Evolutionary conservation across 805 yeast genomes (phyloP).

Genomic region (Candida arabinofermentans): DNA sequence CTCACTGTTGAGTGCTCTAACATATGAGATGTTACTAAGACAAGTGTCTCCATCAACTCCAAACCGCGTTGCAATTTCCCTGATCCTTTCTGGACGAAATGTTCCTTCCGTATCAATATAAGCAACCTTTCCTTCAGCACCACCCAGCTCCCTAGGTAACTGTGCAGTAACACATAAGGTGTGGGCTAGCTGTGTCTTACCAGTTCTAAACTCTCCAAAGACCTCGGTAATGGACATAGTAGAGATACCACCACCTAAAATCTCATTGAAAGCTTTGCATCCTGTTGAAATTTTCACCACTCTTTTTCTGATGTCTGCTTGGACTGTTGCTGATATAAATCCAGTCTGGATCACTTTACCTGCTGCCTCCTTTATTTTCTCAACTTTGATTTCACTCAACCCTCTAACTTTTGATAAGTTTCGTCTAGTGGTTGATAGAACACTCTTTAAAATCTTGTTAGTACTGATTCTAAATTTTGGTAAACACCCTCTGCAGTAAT

Average conservation of each 20-base stretch:
- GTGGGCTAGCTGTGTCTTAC: conserved; percentile 79
- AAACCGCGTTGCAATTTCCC: conserved; percentile 63
- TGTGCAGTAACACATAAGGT: conserved; percentile 76
- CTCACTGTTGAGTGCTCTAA: conserved; percentile 72
- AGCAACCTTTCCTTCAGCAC: conserved; percentile 78
- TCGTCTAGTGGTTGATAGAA: conserved; percentile 58
- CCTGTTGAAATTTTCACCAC: conserved; percentile 70
- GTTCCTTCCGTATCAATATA: conserved; percentile 82
- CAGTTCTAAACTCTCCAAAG: conserved; percentile 77
- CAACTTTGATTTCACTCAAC: conserved; percentile 72
- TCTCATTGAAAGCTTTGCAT: conserved; percentile 60
- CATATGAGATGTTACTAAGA: conserved; percentile 68
- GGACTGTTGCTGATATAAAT: conserved; percentile 69
- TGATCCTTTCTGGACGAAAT: conserved; percentile 66
- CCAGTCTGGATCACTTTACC: conserved; percentile 62
- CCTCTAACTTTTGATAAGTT: conserved; percentile 65
- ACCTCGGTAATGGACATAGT: conserved; percentile 78
- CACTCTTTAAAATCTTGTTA: conserved; percentile 33
- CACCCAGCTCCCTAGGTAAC: conserved; percentile 66
- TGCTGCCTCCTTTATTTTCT: conserved; percentile 71
- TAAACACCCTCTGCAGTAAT: conserved; percentile 1
- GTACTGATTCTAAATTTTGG: conserved; percentile 8
- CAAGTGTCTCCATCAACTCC: conserved; percentile 68
- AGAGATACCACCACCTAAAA: conserved; percentile 72
- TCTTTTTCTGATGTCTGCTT: conserved; percentile 58